Evolutionary conservation across 345 rosid genomes (phyloP), one percentile per base, ranked within the genome.

Genomic region (Clausena lansium): DNA sequence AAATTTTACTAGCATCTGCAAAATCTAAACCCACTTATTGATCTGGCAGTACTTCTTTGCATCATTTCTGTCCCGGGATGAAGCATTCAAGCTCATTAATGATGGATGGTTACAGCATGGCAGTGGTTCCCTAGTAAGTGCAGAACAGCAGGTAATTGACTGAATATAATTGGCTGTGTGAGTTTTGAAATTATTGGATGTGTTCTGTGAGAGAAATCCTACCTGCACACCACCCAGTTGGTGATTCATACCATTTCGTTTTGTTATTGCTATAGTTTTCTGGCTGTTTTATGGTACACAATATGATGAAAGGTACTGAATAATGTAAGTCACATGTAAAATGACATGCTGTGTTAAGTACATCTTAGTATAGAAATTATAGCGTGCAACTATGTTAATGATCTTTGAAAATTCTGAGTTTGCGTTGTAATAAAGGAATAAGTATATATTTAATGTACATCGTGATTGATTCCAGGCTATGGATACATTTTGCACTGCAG

Each of bases 1-100:
- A 35, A 62, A 62, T 78, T 67, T 72, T 30, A 54, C 75, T 63
- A 45, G 62, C 13, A 36, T 69, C 71, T 77, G 82, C 57, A 76
- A 75, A 55, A 25, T 82, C 81, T 81, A 55, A 79, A 65, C 52
- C 68, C 11, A 39, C 62, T 78, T 80, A 39, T 80, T 77, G 41
- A 13, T 75, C 76, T 82, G 78, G 82, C 93, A 88, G 93, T 77
- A 86, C 82, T 91, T 91, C 82, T 91, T 89, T 85, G 93, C 91
- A 47, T 88, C 95, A 72, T 91, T 91, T 80, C 82, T 91, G 9
- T 91, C 92, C 14, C 92, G 93, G 27, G 93, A 88, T 86, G 93
- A 88, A 80, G 93, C 91, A 10, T 86, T 87, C 84, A 89, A 89
- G 82, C 77, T 89, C 77, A 91, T 91, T 74, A 79, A 28, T 55